These are phyloP conservation scores for Micractinium conductrix DNA, from an alignment of 139 green algal species.

Conservation along the genomic window DNA sequence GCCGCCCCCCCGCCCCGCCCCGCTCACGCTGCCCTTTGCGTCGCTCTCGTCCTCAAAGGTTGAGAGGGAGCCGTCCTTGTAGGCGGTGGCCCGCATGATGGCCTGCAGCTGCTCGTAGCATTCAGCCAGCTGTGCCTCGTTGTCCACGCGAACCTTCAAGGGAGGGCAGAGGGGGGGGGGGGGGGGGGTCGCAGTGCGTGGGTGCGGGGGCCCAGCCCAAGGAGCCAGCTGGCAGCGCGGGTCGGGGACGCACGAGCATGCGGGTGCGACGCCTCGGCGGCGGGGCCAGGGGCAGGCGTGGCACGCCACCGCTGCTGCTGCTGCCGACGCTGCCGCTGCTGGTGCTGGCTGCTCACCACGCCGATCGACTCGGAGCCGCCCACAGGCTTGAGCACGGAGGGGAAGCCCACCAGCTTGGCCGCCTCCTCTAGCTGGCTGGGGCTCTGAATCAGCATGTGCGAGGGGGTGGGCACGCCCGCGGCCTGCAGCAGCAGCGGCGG, in stretches of 20 bases:
- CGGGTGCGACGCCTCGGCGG: too few relatives aligned
- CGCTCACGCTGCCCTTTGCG: neutral
- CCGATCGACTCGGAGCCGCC: constrained; percentile 85
- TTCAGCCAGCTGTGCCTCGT: constrained; percentile 58
- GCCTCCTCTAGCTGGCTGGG: constrained; percentile 56
- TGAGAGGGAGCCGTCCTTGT: neutral
- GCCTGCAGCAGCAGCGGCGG: too few relatives aligned
- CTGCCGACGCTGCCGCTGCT: too few relatives aligned
- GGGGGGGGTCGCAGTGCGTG: too few relatives aligned
- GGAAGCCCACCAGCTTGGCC: constrained; percentile 72
- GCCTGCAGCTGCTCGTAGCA: constrained; percentile 22
- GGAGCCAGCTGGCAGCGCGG: too few relatives aligned
- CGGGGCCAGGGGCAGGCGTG: too few relatives aligned
- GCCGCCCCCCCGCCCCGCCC: constrained; percentile 4
- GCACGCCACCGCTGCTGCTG: too few relatives aligned
- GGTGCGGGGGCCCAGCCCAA: too few relatives aligned
- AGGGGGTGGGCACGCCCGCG: constrained; percentile 78
- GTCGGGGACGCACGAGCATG: too few relatives aligned
- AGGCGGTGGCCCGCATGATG: neutral
- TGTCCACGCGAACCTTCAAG: constrained; percentile 78
- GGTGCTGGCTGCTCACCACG: too few relatives aligned
- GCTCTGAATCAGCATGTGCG: constrained; percentile 63
- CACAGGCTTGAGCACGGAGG: constrained; percentile 89
- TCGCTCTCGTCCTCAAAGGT: neutral
- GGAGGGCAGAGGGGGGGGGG: too few relatives aligned